phyloP scores from a whole-genome alignment of 2,329 filamentous ascomycete genomes.

The Scedosporium minutisporum region DNA sequence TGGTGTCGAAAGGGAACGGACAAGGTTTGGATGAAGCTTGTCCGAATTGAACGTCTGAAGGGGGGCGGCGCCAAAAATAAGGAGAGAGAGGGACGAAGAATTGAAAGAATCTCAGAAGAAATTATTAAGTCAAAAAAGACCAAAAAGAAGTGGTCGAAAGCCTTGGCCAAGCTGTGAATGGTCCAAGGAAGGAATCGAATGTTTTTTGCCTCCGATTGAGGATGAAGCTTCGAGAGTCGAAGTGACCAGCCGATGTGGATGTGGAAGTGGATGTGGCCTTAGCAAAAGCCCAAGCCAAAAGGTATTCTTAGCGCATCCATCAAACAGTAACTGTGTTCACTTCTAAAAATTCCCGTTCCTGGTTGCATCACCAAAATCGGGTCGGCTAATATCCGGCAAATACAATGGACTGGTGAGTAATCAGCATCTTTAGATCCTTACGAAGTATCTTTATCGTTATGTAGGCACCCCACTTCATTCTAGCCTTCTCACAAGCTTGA shows the following conservation, averaged over 20 bases:
- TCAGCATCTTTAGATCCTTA: not conserved
- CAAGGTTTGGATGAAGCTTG: not conserved
- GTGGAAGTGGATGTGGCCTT: slow-evolving; percentile 5
- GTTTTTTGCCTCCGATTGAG: not conserved
- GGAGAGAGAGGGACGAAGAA: not conserved
- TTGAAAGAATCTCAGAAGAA: not conserved
- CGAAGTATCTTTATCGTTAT: not conserved
- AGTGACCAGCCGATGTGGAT: not conserved
- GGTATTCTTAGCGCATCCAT: not conserved
- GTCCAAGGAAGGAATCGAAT: not conserved
- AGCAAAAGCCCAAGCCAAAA: not conserved
- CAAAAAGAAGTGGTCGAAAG: not conserved
- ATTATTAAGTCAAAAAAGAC: not conserved
- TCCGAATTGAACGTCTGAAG: not conserved
- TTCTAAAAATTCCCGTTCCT: not conserved
- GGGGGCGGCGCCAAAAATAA: not conserved
- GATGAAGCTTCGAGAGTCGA: not conserved
- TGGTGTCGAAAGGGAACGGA: not conserved
- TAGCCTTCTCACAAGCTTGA: not conserved
- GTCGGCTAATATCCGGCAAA: not conserved
- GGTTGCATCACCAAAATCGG: not conserved
- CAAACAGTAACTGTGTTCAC: slow-evolving; percentile 6
- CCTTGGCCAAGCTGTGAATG: not conserved
- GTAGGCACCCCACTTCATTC: not conserved
- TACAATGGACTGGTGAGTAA: not conserved